A percentile compares a stretch with the other conserved stretches of the same genome.
These are phyloP conservation scores for Elsinoe ampelina DNA, from an alignment of 2,329 filamentous ascomycete genomes.

Conservation along the genomic window DNA sequence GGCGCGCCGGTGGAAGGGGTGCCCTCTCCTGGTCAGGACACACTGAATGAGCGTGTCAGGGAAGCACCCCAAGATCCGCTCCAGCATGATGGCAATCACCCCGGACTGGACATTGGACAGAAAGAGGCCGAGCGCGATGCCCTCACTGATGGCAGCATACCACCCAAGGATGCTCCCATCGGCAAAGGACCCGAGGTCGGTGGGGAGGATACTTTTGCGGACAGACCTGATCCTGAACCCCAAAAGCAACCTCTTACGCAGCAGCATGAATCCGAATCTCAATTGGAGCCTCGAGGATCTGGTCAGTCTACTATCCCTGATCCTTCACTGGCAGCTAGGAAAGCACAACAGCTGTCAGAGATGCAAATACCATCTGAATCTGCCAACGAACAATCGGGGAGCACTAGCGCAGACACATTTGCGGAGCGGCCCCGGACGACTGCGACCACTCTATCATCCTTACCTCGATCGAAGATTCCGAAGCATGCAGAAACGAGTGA, in stretches of 20 bases:
- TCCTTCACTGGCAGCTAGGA: slow-evolving; percentile 33
- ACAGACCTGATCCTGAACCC: slow-evolving; percentile 26
- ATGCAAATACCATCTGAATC: slow-evolving; percentile 40
- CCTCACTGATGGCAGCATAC: slow-evolving; percentile 43
- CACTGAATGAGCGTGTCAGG: slow-evolving; percentile 24
- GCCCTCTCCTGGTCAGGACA: slow-evolving; percentile 25
- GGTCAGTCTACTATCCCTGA: slow-evolving; percentile 34
- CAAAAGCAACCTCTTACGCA: slow-evolving; percentile 28
- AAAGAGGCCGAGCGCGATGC: slow-evolving; percentile 34
- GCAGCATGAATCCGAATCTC: slow-evolving; percentile 21
- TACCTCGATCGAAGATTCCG: slow-evolving; percentile 49
- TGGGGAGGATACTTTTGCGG: slow-evolving; percentile 28
- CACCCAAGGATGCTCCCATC: slow-evolving; percentile 28
- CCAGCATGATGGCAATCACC: slow-evolving; percentile 15
- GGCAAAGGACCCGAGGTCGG: slow-evolving; percentile 17
- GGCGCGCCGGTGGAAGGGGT: slow-evolving; percentile 24
- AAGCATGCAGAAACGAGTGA: slow-evolving; percentile 40
- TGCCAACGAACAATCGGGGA: slow-evolving; percentile 34
- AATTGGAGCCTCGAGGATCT: slow-evolving; percentile 31
- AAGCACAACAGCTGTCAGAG: slow-evolving; percentile 41
- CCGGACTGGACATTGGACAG: slow-evolving; percentile 27
- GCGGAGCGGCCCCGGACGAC: slow-evolving; percentile 41
- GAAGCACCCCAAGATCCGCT: slow-evolving; percentile 32
- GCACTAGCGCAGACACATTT: slow-evolving; percentile 46
- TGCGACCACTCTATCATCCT: slow-evolving; percentile 41